Conservation (phyloP, 139 green algal genomes). For the Eudorina sp. region DNA sequence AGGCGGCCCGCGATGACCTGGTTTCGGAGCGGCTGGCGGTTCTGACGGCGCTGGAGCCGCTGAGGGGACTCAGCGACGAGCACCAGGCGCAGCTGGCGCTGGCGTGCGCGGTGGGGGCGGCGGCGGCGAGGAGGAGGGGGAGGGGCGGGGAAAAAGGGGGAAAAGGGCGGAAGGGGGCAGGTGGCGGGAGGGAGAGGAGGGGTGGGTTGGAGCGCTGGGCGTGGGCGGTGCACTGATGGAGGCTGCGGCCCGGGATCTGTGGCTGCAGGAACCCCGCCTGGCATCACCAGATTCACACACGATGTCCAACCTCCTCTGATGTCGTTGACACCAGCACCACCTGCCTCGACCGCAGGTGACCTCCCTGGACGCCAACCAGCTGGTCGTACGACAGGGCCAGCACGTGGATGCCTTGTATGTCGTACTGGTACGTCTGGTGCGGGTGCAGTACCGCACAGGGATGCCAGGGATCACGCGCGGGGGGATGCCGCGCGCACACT, state of each 20-base stretch:
- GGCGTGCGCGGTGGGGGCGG: not conserved
- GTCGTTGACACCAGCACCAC: no score
- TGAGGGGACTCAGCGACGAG: slow-evolving; percentile 40
- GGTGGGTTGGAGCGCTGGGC: not conserved
- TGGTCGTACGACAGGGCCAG: slow-evolving; percentile 29
- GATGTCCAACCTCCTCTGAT: no score
- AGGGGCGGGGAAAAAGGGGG: not conserved
- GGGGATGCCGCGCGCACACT: no score
- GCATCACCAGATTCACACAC: no score
- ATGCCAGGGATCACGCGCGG: no score
- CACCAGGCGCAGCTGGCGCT: slow-evolving; percentile 32
- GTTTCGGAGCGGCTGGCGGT: not conserved
- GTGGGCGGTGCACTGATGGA: no score
- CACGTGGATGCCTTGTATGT: slow-evolving; percentile 27
- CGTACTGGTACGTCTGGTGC: slow-evolving; percentile 35
- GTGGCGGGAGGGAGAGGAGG: not conserved
- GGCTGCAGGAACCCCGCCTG: no score
- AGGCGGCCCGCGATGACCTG: slow-evolving; percentile 20
- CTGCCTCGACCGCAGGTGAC: slow-evolving; percentile 12
- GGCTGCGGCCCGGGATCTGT: no score
- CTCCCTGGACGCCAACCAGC: not conserved
- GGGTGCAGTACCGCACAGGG: no score
- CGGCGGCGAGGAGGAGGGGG: not conserved
- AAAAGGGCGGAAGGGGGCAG: not conserved
- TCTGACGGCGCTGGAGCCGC: slow-evolving; percentile 33